Evolutionary conservation across 768 basidiomycete species (phyloP).

Genomic region (Termitomyces sp.): DNA sequence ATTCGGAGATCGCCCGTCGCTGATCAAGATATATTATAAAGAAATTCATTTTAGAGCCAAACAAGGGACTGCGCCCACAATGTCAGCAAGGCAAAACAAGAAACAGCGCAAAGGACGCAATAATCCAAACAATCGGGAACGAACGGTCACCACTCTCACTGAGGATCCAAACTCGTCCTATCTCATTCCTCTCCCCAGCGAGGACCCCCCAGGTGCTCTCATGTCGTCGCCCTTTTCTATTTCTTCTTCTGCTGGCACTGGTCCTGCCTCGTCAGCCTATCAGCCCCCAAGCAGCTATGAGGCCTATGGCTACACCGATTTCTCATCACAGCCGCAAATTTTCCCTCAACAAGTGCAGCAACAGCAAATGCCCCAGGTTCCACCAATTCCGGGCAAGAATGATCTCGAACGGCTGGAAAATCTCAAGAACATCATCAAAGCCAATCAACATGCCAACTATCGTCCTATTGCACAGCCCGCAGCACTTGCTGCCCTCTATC

Average conservation of each 20-base stretch:
- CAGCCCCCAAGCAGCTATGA: conserved; percentile 35
- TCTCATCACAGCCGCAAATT: background rate
- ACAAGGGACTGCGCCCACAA: conserved; percentile 28
- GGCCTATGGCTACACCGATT: conserved; percentile 32
- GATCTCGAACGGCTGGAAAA: conserved; percentile 76
- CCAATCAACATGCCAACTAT: conserved; percentile 71
- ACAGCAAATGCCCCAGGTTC: conserved; percentile 13
- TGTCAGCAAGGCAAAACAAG: conserved; percentile 65
- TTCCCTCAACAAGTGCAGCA: conserved; percentile 16
- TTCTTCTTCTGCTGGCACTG: conserved; percentile 28
- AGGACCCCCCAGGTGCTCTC: conserved; percentile 41
- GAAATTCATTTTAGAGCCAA: conserved; percentile 15
- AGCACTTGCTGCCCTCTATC: conserved; percentile 62
- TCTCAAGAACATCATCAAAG: conserved; percentile 71
- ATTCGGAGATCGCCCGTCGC: conserved; percentile 20
- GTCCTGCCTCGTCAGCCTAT: conserved; percentile 27
- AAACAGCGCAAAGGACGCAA: conserved; percentile 54
- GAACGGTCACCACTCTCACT: conserved; percentile 68
- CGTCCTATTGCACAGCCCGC: conserved; percentile 64
- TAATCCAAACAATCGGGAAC: conserved; percentile 53
- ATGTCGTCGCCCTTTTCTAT: conserved; percentile 39
- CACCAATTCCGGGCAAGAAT: conserved; percentile 44
- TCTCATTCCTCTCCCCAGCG: conserved; percentile 49
- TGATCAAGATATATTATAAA: conserved; percentile 21
- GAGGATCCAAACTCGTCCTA: conserved; percentile 56